phyloP scores from a whole-genome alignment of 2,329 filamentous ascomycete species.

The Lachnellula cervina region DNA sequence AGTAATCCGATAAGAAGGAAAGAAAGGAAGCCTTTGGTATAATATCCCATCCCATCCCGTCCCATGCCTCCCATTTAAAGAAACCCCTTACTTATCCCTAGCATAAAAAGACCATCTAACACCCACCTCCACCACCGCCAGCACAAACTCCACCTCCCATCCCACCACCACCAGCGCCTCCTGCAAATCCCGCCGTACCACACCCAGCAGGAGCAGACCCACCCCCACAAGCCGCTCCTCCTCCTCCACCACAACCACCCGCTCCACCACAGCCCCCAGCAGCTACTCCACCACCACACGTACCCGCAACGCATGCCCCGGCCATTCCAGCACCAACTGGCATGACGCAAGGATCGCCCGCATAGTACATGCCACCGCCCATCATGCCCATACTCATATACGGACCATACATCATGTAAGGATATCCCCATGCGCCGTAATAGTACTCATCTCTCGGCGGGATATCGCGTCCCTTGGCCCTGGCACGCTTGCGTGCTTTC shows the following conservation, averaged over 20 bases:
- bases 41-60: not conserved
- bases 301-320: constrained; percentile 43
- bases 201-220: too few relatives aligned
- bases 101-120: not conserved
- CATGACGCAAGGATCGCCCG: constrained; percentile 37
- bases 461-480: constrained; percentile 44
- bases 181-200: constrained; percentile 2
- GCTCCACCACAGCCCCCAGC: constrained; percentile 39
- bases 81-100: not conserved
- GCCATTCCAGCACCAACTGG: constrained; percentile 33
- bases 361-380: constrained; percentile 40
- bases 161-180: constrained; percentile 1
- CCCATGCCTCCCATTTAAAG: not conserved
- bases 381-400: constrained; percentile 40
- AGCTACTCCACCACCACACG: constrained; percentile 40
- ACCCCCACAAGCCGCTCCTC: constrained; percentile 13
- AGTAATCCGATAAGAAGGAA: not conserved
- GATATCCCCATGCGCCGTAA: constrained; percentile 41
- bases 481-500: constrained; percentile 46
- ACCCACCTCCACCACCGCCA: constrained; percentile 1
- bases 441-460: constrained; percentile 47
- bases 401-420: constrained; percentile 46
- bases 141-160: constrained; percentile 5
- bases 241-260: constrained; percentile 18
- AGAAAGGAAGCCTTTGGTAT: not conserved